Conservation (phyloP, 352 stramenopile genomes). For the Achlya hypogyna region DNA sequence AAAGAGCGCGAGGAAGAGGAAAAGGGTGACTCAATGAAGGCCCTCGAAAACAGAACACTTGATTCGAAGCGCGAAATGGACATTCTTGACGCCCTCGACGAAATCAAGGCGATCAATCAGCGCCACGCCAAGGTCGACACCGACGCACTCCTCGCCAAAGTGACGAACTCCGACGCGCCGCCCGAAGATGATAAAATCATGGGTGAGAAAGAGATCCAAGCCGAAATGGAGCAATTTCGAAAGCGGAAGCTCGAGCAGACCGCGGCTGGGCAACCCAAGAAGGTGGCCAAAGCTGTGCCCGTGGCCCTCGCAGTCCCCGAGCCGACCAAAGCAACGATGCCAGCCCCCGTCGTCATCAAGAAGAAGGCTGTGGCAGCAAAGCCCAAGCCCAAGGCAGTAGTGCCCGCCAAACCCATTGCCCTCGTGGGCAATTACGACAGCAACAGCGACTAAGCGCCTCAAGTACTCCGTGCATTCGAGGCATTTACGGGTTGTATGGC, state of each 20-base stretch:
- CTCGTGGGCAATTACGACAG: slow-evolving; percentile 78
- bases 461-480: slow-evolving; percentile 20
- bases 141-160: slow-evolving; percentile 52
- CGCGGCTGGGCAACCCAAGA: slow-evolving; percentile 17
- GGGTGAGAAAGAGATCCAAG: slow-evolving; percentile 47
- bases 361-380: slow-evolving; percentile 30
- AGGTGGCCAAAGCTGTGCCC: slow-evolving; percentile 14
- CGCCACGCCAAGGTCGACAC: slow-evolving; percentile 88
- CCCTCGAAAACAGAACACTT: slow-evolving; percentile 96
- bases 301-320: background rate
- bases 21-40: slow-evolving; percentile 95
- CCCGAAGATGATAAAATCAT: slow-evolving; percentile 36
- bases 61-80: slow-evolving; percentile 99
- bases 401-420: slow-evolving; percentile 19
- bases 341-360: slow-evolving; percentile 28
- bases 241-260: slow-evolving; percentile 20
- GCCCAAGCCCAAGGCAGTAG: slow-evolving; percentile 25
- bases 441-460: slow-evolving; percentile 29
- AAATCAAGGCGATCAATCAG: slow-evolving; percentile 97
- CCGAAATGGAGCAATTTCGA: slow-evolving; percentile 28
- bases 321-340: slow-evolving; percentile 10
- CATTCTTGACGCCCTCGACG: slow-evolving; percentile 96
- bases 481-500: slow-evolving; percentile 80
- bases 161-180: slow-evolving; percentile 32
- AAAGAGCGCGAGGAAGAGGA: slow-evolving; percentile 86